Evolutionary conservation across 1,284 basidiomycete genomes (phyloP).

Genomic region (Ganoderma sinense): DNA sequence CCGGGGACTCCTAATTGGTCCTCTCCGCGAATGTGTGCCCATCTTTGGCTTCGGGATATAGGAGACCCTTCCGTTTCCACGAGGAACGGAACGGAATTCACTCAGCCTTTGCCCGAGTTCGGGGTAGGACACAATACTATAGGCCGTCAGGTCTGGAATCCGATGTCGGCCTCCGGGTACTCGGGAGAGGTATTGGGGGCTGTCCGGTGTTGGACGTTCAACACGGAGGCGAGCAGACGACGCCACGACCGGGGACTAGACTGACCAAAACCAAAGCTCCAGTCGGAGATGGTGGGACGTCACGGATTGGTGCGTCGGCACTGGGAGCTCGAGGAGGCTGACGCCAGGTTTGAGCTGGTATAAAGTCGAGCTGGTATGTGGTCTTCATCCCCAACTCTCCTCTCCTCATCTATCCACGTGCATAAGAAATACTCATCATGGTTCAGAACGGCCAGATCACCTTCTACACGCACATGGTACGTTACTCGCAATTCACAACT

Average conservation of each 20-base stretch:
- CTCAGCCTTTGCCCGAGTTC: neutral
- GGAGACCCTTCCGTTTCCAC: neutral
- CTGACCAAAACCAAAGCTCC: neutral
- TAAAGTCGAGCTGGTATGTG: neutral
- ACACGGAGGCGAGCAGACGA: neutral
- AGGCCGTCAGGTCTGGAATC: neutral
- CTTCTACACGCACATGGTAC: conserved; percentile 3
- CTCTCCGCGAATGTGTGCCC: neutral
- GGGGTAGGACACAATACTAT: neutral
- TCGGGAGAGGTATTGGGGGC: neutral
- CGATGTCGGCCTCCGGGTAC: neutral
- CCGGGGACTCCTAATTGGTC: neutral
- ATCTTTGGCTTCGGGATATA: neutral
- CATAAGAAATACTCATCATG: neutral
- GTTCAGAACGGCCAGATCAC: conserved; percentile 9
- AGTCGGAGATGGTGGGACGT: neutral
- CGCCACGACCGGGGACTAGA: neutral
- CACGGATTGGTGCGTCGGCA: neutral
- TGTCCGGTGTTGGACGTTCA: neutral
- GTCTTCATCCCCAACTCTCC: neutral
- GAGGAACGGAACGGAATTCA: neutral
- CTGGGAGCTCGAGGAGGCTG: too few species aligned
- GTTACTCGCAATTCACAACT: neutral
- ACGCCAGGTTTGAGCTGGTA: neutral
- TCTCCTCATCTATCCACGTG: neutral